A percentile compares a stretch with the other conserved stretches of the same genome.
These are phyloP conservation scores for Coriaria nepalensis DNA, from an alignment of 306 rosid genomes.

Conservation along the genomic window DNA sequence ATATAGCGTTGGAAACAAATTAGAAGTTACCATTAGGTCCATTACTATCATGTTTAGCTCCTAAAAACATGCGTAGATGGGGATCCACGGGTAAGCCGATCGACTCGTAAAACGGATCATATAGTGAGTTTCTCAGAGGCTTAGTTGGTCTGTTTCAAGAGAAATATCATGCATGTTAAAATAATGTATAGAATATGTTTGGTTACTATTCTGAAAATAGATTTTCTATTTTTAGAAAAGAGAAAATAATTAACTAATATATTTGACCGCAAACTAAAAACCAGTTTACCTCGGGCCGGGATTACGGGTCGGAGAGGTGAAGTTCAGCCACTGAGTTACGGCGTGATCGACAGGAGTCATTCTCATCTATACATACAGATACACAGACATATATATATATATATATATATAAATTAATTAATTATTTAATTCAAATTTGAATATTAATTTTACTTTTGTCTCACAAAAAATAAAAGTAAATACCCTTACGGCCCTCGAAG, in stretches of 20 bases:
- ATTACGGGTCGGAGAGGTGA: no score
- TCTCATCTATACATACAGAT: conserved; percentile 10
- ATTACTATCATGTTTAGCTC: conserved; percentile 5
- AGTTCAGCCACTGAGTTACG: no score
- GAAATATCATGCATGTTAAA: no score
- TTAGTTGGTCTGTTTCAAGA: conserved; percentile 12
- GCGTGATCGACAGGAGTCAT: neutral
- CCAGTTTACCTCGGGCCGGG: no score
- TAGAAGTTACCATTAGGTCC: conserved; percentile 20
- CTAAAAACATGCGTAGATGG: conserved; percentile 24
- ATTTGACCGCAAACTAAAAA: no score
- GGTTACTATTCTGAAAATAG: neutral
- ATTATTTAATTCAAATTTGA: neutral
- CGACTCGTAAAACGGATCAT: conserved; percentile 29
- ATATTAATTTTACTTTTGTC: no score
- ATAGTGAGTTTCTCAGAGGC: conserved; percentile 11
- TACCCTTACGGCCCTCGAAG: conserved; percentile 7
- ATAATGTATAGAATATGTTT: neutral
- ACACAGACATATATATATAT: neutral
- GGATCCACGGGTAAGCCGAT: conserved; percentile 51
- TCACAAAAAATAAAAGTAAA: neutral
- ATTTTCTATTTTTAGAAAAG: no score
- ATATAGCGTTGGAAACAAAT: no score
- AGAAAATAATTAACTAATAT: no score
- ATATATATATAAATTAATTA: neutral